phyloP scores from a whole-genome alignment of 176 grass and related monocot species.

The Musa itinerans region DNA sequence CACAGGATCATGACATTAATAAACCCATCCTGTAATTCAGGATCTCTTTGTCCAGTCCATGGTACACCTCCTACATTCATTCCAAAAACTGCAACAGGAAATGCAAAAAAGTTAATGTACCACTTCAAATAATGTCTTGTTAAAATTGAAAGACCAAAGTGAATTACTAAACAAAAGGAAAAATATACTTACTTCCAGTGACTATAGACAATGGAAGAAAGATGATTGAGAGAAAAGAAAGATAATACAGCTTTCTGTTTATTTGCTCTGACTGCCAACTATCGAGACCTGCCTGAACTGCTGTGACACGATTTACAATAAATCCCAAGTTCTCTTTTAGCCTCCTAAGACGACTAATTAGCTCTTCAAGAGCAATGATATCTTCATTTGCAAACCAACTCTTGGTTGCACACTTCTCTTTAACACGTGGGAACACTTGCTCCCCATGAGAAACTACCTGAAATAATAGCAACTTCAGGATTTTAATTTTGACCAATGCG shows the following conservation, averaged over 20 bases:
- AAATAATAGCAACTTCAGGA: background rate
- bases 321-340: conserved; percentile 90
- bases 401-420: conserved; percentile 70
- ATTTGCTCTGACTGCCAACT: conserved; percentile 97
- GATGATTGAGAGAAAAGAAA: conserved; percentile 84
- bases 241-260: conserved; percentile 83
- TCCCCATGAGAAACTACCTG: conserved; percentile 92
- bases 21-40: conserved; percentile 58
- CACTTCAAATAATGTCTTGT: background rate
- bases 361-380: conserved; percentile 59
- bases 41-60: conserved; percentile 71
- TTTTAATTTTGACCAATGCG: background rate
- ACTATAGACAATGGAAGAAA: conserved; percentile 92
- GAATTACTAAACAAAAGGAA: too few relatives aligned
- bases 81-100: conserved; percentile 52
- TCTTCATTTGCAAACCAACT: conserved; percentile 67
- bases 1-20: conserved; percentile 84
- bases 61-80: conserved; percentile 96
- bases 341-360: conserved; percentile 70
- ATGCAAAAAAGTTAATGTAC: background rate
- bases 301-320: conserved; percentile 67
- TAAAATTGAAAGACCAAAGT: too few relatives aligned
- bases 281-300: conserved; percentile 83
- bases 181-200: conserved; percentile 57
- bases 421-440: conserved; percentile 83